Conservation (phyloP, 441 rosid genomes). For the Gossypium davidsonii region DNA sequence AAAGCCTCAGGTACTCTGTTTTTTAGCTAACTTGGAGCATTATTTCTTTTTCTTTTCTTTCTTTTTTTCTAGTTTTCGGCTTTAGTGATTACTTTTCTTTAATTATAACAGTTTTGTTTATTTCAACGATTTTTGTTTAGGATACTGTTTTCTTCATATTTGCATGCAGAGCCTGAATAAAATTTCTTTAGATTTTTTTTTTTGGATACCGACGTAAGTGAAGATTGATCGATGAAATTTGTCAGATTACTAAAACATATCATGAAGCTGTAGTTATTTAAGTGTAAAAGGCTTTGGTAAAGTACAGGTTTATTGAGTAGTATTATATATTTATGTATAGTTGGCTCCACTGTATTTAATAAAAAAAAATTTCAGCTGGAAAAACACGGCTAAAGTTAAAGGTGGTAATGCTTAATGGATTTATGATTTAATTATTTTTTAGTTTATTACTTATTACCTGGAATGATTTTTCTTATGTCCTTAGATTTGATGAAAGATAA, state of each 20-base stretch:
- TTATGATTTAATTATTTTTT: neutral
- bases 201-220: too few relatives aligned
- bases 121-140: neutral
- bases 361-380: neutral
- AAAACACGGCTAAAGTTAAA: neutral
- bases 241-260: neutral
- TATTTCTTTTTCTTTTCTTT: neutral
- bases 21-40: neutral
- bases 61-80: neutral
- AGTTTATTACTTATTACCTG: neutral
- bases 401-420: neutral
- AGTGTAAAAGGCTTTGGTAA: neutral
- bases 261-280: neutral
- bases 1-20: conserved; percentile 53
- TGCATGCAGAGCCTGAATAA: neutral
- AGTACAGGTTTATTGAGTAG: neutral
- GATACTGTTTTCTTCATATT: neutral
- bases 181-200: neutral
- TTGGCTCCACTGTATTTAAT: conserved; percentile 7
- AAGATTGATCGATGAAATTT: too few relatives aligned
- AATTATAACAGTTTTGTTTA: neutral
- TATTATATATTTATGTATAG: neutral
- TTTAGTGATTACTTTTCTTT: neutral
- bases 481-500: conserved; percentile 1
- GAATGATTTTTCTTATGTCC: neutral